These are phyloP conservation scores for Cornus florida DNA, from an alignment of 148 eudicot genomes.

Conservation along the genomic window DNA sequence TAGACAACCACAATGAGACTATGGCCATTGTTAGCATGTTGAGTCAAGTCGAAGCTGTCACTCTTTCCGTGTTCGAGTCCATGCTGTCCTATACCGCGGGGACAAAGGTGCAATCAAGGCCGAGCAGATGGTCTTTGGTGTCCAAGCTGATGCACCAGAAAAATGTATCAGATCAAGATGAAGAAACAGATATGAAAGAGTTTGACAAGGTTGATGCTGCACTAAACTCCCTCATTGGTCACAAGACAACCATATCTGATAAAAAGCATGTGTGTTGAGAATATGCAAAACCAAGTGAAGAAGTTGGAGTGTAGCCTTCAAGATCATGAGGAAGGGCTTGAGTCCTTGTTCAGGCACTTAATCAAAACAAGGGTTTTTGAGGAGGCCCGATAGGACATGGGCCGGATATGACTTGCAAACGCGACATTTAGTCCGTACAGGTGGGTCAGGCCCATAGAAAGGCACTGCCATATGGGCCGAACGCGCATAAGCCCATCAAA, in stretches of 20 bases:
- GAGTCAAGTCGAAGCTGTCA: conserved; percentile 13
- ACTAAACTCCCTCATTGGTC: not conserved
- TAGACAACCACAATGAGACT: not conserved
- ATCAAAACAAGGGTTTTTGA: no score
- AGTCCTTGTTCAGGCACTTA: no score
- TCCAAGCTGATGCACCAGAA: not conserved
- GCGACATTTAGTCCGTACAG: no score
- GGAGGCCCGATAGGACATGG: no score
- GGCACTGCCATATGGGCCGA: no score
- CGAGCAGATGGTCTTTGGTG: conserved; percentile 17
- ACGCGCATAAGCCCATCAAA: no score
- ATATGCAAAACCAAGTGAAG: not conserved
- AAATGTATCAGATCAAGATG: not conserved
- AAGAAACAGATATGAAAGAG: conserved; percentile 4
- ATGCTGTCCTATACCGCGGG: conserved; percentile 10
- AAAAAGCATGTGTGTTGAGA: no score
- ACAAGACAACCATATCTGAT: conserved; percentile 16
- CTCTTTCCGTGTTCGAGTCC: conserved; percentile 15
- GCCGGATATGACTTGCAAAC: no score
- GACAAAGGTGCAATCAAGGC: conserved; percentile 8
- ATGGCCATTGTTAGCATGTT: conserved; percentile 2
- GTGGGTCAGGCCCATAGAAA: no score
- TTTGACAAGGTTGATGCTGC: conserved; percentile 20
- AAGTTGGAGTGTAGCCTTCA: conserved; percentile 28
- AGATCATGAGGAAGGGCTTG: no score